Percentiles rank a stretch among this genome's conserved stretches.
These are phyloP conservation scores for Fusarium sarcochroum DNA, from an alignment of 2,329 filamentous ascomycete species.

Conservation along the genomic window DNA sequence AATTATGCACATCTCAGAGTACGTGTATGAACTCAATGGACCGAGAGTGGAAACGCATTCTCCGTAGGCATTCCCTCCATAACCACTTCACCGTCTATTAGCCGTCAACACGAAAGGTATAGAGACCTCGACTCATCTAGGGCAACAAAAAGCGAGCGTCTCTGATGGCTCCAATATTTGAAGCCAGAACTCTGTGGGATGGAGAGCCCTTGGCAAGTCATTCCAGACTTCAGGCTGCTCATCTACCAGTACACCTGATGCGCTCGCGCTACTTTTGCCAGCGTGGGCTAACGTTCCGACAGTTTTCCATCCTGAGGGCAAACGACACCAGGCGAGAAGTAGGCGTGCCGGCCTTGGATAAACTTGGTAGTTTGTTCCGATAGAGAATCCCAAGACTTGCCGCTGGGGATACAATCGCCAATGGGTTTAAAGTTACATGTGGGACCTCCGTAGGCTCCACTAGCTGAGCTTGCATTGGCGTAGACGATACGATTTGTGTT, in stretches of 20 bases:
- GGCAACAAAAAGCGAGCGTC: constrained; percentile 11
- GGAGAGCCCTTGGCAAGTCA: neutral
- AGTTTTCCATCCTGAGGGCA: constrained; percentile 48
- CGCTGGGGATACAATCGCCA: constrained; percentile 44
- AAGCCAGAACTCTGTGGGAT: constrained; percentile 4
- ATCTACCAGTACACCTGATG: neutral
- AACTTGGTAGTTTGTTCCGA: neutral
- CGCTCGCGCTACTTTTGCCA: neutral
- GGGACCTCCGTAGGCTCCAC: neutral
- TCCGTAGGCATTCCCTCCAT: neutral
- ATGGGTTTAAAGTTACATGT: constrained; percentile 17
- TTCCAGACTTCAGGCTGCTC: neutral
- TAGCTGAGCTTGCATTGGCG: neutral
- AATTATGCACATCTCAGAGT: neutral
- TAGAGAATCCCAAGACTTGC: neutral
- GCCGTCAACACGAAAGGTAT: accelerated
- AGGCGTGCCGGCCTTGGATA: neutral
- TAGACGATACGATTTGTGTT: neutral
- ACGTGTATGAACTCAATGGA: neutral
- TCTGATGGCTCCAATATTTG: constrained; percentile 10
- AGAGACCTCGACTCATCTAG: neutral
- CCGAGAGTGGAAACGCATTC: constrained; percentile 1
- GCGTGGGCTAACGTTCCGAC: constrained; percentile 32
- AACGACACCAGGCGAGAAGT: constrained; percentile 7
- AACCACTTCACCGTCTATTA: neutral